Conservation (phyloP, 441 rosid species). For the Rhodomyrtus psidioides region DNA sequence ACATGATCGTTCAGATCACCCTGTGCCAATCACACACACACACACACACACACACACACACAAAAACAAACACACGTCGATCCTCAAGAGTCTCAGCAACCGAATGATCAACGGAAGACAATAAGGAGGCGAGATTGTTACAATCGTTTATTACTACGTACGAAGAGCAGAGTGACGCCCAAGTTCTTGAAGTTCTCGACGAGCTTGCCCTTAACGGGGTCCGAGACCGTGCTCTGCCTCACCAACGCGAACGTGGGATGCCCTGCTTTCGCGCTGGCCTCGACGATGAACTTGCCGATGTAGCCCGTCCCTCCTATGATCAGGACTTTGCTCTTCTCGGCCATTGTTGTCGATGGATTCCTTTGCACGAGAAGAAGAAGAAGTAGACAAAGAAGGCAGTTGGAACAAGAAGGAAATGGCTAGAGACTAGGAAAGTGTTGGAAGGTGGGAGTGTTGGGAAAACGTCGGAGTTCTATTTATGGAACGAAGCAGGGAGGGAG, state of each 20-base stretch:
- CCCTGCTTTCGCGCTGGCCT: conserved; percentile 36
- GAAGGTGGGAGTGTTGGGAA: background rate
- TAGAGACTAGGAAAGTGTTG: background rate
- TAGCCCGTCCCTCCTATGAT: conserved; percentile 58
- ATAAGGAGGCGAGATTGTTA: background rate
- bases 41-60: background rate
- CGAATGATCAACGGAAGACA: background rate
- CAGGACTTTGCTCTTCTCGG: conserved; percentile 41
- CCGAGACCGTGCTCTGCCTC: conserved; percentile 28
- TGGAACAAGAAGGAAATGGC: background rate
- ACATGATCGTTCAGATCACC: conserved; percentile 38
- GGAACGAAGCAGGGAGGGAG: background rate
- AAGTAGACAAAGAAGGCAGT: background rate
- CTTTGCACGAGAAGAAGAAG: background rate
- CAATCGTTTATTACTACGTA: background rate
- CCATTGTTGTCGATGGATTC: conserved; percentile 2
- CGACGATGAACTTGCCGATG: conserved; percentile 43
- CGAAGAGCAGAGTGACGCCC: conserved; percentile 34
- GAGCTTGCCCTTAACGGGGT: conserved; percentile 34
- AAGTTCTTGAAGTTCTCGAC: conserved; percentile 33
- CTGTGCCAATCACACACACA: conserved; percentile 6
- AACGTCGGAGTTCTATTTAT: background rate
- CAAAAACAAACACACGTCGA: background rate
- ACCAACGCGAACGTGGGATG: conserved; percentile 45
- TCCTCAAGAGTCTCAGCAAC: background rate